A percentile compares a stretch with the other conserved stretches of the same genome.
Evolutionary conservation across 2,329 filamentous ascomycete genomes (phyloP).

Genomic region (Penicillium occitanis): DNA sequence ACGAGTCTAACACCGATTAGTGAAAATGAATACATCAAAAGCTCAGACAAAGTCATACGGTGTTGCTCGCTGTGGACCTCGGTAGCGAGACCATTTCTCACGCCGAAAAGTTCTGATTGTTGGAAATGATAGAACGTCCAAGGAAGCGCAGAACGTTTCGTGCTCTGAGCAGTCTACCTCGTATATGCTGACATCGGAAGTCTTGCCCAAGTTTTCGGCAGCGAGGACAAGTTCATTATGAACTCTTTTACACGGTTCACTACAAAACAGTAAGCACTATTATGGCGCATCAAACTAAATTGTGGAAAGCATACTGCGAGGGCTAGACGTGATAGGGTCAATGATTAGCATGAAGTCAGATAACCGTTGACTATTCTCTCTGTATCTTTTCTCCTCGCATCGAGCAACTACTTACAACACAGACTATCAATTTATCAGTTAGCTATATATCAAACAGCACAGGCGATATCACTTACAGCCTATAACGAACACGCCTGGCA

Average conservation of each 20-base stretch:
- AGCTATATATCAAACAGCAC: neutral
- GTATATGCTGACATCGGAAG: slow-evolving; percentile 13
- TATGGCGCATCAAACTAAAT: neutral
- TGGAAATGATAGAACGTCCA: slow-evolving; percentile 17
- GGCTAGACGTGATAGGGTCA: neutral
- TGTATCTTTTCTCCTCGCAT: too few species aligned
- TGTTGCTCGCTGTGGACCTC: slow-evolving; percentile 12
- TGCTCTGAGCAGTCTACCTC: slow-evolving; percentile 17
- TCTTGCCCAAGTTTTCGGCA: slow-evolving; percentile 8
- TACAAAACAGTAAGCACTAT: neutral
- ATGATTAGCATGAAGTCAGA: neutral
- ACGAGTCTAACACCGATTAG: neutral
- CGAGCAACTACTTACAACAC: slow-evolving; percentile 8
- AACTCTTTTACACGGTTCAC: slow-evolving; percentile 16
- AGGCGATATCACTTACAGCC: slow-evolving; percentile 3
- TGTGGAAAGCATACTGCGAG: slow-evolving; percentile 12
- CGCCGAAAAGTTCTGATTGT: slow-evolving; percentile 12
- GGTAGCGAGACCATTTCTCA: slow-evolving; percentile 15
- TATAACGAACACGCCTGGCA: slow-evolving; percentile 14
- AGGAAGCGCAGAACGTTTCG: slow-evolving; percentile 15
- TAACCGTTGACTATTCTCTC: neutral
- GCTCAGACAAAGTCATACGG: neutral
- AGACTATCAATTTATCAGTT: neutral
- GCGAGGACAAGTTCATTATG: slow-evolving; percentile 9
- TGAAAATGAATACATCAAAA: neutral